Evolutionary conservation across 805 yeast genomes (phyloP), one percentile per base, ranked within the genome.

Genomic region (Candida vaughaniae): DNA sequence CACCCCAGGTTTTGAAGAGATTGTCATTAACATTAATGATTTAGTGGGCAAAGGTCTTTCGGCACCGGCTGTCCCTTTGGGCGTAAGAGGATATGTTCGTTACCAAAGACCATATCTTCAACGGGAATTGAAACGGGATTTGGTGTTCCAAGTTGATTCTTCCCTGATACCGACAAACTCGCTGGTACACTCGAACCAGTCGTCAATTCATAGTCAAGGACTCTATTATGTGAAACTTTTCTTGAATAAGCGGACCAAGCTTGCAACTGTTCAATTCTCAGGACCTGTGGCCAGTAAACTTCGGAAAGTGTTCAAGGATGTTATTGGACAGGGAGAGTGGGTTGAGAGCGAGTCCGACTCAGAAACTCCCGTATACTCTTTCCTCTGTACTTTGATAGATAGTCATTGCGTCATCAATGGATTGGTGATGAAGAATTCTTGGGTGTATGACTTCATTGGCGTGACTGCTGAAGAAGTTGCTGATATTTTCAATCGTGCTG

Each of bases 21-120:
- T 89, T 7, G 46, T 77, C 1, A 39, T 86, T 2, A 55, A 66
- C 18, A 41, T 80, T 25, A 46, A 55, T 23, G 81, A 83, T 53
- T 22, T 46, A 5, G 3, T 8, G 6, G 36, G 35, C 16, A 34
- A 36, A 12, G 42, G 44, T 1, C 20, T 46, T 14, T 40, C 40
- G 5, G 23, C 37, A 11, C 39, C 38, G 2, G 33, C 23, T 4
- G 4, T 28, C 82, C 10, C 22, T 16, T 31, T 16, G 2, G 29
- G 14, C 62, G 60, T 32, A 52, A 55, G 16, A 54, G 57, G 20
- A 74, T 79, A 1, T 33, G 67, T 14, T 18, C 45, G 17, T 51
- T 69, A 68, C 41, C 45, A 48, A 15, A 43, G 73, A 32, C 74
- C 73, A 2, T 52, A 45, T 42, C 44, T 66, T 14, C 17, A 38